Base-by-base conservation (phyloP, 139 green algal genomes). In the Asterochloris erici region DNA sequence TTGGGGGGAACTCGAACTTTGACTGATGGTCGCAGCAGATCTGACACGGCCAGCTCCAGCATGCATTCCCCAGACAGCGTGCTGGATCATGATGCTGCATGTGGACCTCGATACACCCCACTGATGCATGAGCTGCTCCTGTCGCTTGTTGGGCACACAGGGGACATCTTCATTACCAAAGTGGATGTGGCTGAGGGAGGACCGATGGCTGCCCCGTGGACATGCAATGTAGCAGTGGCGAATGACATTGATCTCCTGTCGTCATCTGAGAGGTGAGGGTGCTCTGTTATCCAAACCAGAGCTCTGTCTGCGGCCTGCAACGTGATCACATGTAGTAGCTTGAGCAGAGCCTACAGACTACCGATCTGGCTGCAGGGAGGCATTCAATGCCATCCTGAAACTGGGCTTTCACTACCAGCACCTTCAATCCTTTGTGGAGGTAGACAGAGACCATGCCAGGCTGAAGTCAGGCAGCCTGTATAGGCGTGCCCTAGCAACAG, bases 101-200 rank as follows among this genome's bases (percentile, higher is more conserved):
- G 69, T 27, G 73, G 54, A 21, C 26, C 29, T 61, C 19, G 69
- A 77, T 68, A 47, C 63, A 63, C 89, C 89, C 38, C 38, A 26
- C 73, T 98, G 0, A 74, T 97, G 12, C 89, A 94, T 26, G 95
- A 98, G 86, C 86, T 98, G 74, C 83, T 97, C 26, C 81, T 97
- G 54, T 90, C 90, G 11, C 84, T 98, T 16, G 64, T 95, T 11
- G 95, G 95, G 17, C 86, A 91, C 76, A 87, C 86, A 13, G 94
- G 95, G 6, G 95, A 97, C 29, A 87, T 96, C 0, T 98, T 98
- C 79, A 85, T 96, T 12, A 87, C 90, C 28, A 68, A 74, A 24
- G 9, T 29, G 4, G 15, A 27, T 54, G 38, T 78, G 10, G 61
- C 74, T 14, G 11, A 16, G 54, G 26, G 16, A 68, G 17, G 19